A percentile compares a stretch with the other conserved stretches of the same genome.
Conservation (phyloP, 768 basidiomycete genomes). For the Pisolithus tinctorius region DNA sequence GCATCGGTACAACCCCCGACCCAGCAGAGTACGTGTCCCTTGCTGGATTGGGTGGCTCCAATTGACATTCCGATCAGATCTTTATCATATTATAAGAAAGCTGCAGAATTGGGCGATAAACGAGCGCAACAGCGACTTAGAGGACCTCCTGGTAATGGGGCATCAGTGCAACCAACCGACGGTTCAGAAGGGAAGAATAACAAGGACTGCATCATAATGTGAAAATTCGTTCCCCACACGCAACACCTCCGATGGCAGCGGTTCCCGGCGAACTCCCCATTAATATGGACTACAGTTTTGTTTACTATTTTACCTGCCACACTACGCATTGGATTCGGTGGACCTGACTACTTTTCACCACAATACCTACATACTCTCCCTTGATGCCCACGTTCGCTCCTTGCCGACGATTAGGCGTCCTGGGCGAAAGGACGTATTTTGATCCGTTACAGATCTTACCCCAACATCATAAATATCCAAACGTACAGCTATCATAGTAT, state of each 20-base stretch:
- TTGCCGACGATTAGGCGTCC: neutral
- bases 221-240: constrained; percentile 13
- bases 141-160: constrained; percentile 46
- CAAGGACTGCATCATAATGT: constrained; percentile 89
- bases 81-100: constrained; percentile 76
- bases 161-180: constrained; percentile 47
- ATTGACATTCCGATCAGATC: constrained; percentile 41
- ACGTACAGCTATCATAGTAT: neutral
- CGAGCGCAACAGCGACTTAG: constrained; percentile 83
- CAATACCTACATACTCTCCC: neutral
- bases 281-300: neutral
- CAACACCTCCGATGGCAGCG: neutral
- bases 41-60: neutral
- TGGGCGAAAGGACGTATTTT: neutral
- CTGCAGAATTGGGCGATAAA: constrained; percentile 90
- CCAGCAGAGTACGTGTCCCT: constrained; percentile 50
- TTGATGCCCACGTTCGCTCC: neutral
- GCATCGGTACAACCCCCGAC: constrained; percentile 72
- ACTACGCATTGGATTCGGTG: neutral
- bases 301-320: neutral
- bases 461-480: neutral
- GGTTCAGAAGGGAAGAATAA: constrained; percentile 45
- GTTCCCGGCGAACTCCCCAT: constrained; percentile 3
- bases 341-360: neutral
- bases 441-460: neutral